These are phyloP conservation scores for Candida krabiensis DNA, from an alignment of 805 yeast genomes.

Conservation along the genomic window DNA sequence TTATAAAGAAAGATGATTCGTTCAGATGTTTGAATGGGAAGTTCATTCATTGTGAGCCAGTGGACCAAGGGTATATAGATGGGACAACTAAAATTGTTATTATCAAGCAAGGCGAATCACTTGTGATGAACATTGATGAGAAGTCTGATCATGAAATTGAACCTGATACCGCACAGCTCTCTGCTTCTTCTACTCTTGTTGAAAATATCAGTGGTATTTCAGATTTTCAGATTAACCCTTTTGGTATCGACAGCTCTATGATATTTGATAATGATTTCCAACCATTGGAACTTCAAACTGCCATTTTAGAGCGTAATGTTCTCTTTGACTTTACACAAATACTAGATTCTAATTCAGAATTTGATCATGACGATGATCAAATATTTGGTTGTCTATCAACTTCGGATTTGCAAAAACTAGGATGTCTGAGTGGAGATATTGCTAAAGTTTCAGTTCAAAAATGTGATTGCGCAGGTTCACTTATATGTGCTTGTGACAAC, in stretches of 20 bases:
- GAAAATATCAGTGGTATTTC: constrained; percentile 3
- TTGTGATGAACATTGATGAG: constrained; percentile 6
- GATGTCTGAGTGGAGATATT: constrained; percentile 69
- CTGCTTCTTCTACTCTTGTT: constrained; percentile 10
- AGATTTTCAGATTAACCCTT: constrained; percentile 16
- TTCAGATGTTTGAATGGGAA: constrained; percentile 47
- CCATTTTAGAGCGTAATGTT: constrained; percentile 6
- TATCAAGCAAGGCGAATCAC: constrained; percentile 33
- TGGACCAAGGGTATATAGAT: constrained; percentile 61
- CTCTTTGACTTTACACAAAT: constrained; percentile 21
- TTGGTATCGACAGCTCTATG: constrained; percentile 17
- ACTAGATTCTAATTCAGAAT: constrained; percentile 14
- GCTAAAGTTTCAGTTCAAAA: constrained; percentile 35
- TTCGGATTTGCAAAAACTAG: constrained; percentile 52
- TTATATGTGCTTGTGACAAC: constrained; percentile 18
- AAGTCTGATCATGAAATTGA: constrained; percentile 9
- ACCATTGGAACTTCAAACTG: constrained; percentile 13
- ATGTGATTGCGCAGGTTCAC: constrained; percentile 18
- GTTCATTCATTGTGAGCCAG: constrained; percentile 68
- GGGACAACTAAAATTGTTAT: constrained; percentile 53
- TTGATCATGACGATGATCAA: constrained; percentile 44
- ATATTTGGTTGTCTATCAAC: constrained; percentile 47
- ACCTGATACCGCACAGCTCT: constrained; percentile 9
- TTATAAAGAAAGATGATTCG: constrained; percentile 43
- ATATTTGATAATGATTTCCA: constrained; percentile 8